Evolutionary conservation across 2,329 filamentous ascomycete species (phyloP).

Genomic region (Chaetomiaceae sp.): DNA sequence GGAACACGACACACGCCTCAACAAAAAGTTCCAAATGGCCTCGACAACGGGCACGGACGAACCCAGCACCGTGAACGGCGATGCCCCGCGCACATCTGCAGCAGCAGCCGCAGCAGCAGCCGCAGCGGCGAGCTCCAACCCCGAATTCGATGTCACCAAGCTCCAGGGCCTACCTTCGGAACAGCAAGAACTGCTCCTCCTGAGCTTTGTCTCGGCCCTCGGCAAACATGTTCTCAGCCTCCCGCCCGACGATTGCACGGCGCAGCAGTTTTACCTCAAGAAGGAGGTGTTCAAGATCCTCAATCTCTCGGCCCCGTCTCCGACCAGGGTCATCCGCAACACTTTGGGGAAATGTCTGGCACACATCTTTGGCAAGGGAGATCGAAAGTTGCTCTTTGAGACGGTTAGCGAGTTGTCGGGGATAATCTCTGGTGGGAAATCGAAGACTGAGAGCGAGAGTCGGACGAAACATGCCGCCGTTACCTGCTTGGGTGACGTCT

Average conservation of each 20-base stretch:
- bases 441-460: slow-evolving; percentile 68
- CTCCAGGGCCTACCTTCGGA: slow-evolving; percentile 85
- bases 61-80: slow-evolving; percentile 34
- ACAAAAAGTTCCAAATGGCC: slow-evolving; percentile 20
- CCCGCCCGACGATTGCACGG: slow-evolving; percentile 72
- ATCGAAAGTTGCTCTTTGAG: slow-evolving; percentile 88
- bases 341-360: slow-evolving; percentile 82
- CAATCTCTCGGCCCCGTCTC: slow-evolving; percentile 72
- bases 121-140: slow-evolving; percentile 48
- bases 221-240: slow-evolving; percentile 74
- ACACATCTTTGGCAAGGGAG: slow-evolving; percentile 76
- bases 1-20: neutral
- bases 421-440: slow-evolving; percentile 69
- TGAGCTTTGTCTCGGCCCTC: slow-evolving; percentile 81
- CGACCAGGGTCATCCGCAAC: slow-evolving; percentile 84
- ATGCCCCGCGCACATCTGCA: slow-evolving; percentile 28
- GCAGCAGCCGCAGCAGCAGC: slow-evolving; percentile 10
- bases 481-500: slow-evolving; percentile 82
- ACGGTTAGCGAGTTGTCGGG: slow-evolving; percentile 82
- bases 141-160: slow-evolving; percentile 85
- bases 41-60: slow-evolving; percentile 25
- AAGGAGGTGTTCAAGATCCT: slow-evolving; percentile 93
- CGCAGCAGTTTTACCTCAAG: slow-evolving; percentile 88
- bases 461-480: slow-evolving; percentile 83
- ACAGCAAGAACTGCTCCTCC: slow-evolving; percentile 90